A percentile compares a stretch with the other conserved stretches of the same genome.
phyloP scores from a whole-genome alignment of 148 eudicot species.

The Euryodendron excelsum region DNA sequence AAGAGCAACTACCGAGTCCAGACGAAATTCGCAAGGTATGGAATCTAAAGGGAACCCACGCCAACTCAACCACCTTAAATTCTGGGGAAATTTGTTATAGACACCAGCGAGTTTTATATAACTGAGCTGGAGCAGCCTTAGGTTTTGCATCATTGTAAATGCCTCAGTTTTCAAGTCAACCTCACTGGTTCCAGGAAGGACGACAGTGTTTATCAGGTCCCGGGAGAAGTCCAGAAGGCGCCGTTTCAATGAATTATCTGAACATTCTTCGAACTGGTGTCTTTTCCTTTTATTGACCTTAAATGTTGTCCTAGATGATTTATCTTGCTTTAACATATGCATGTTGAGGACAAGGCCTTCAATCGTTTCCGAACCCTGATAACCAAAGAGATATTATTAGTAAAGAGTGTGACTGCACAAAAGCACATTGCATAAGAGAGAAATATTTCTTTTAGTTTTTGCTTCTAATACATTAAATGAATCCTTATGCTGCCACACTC shows the following conservation, averaged over 20 bases:
- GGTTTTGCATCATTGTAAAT: background rate
- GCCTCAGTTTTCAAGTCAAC: background rate
- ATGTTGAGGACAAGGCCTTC: background rate
- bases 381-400: too few species aligned
- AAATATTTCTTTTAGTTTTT: background rate
- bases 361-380: background rate
- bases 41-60: background rate
- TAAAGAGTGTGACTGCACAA: background rate
- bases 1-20: background rate
- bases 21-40: background rate
- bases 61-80: constrained; percentile 6
- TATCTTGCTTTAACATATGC: background rate
- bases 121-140: background rate
- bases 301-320: background rate
- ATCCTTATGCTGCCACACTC: background rate
- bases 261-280: background rate
- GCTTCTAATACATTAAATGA: background rate
- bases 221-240: background rate
- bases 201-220: background rate
- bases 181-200: background rate
- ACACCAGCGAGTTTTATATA: background rate
- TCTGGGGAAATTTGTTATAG: background rate
- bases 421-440: background rate
- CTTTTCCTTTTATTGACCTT: background rate
- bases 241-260: background rate